A percentile compares a stretch with the other conserved stretches of the same genome.
phyloP scores from a whole-genome alignment of 1,284 basidiomycete species.

The Somion occarium region DNA sequence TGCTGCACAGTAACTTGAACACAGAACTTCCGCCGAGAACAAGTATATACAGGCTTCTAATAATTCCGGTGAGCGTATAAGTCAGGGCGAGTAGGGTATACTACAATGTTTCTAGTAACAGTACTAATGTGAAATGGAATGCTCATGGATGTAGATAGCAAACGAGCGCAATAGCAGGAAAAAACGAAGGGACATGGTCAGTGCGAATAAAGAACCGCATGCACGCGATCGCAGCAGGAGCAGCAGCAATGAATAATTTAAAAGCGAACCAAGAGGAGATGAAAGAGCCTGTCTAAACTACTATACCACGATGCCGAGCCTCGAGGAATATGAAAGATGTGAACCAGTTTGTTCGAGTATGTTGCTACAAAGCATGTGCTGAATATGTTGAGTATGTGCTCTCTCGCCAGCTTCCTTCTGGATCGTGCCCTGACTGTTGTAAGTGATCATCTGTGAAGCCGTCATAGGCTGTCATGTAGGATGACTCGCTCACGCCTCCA shows the following conservation, averaged over 20 bases:
- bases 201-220: background rate
- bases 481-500: slow-evolving; percentile 32
- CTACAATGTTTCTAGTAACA: background rate
- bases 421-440: background rate
- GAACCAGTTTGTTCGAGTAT: background rate
- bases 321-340: background rate
- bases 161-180: background rate
- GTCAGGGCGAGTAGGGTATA: slow-evolving; percentile 1
- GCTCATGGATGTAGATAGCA: slow-evolving; percentile 1
- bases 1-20: no score
- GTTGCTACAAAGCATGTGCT: background rate
- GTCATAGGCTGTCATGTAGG: slow-evolving; percentile 35
- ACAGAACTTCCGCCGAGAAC: no score
- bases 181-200: background rate
- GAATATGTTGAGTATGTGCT: slow-evolving; percentile 2
- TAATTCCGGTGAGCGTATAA: no score
- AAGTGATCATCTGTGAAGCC: slow-evolving; percentile 15
- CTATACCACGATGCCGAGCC: background rate
- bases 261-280: background rate
- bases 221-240: background rate
- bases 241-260: background rate
- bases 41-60: no score
- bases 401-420: background rate
- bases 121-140: background rate
- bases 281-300: background rate